Evolutionary conservation across 352 stramenopile species (phyloP), one percentile per base, ranked within the genome.

Genomic region (Hyaloperonospora brassicae): DNA sequence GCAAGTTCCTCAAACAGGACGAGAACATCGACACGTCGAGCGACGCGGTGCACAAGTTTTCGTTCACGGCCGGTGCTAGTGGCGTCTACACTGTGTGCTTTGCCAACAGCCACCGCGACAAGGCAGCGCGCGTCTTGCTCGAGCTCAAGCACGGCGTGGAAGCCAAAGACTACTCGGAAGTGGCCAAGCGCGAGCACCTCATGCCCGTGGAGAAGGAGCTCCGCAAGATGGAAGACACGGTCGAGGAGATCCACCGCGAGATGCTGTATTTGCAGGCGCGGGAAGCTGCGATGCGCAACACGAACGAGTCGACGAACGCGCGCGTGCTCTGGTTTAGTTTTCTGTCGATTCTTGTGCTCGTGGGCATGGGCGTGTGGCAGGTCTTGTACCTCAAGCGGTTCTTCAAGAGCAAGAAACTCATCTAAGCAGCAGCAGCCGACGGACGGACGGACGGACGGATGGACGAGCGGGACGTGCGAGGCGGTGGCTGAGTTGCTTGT

Each of bases 391-490:
- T 95, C 48, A 93, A 94, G 70, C 88, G 89, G 59, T 95, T 95
- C 52, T 95, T 95, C 79, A 95, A 95, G 73, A 89, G 79, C 70
- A 93, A 93, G 66, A 95, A 95, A 66, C 76, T 95, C 57, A 92
- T 95, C 57, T 95, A 89, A 64, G 17, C 17, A 17, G 17, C 17
- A 17, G 17, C 17, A 17, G 17, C 17, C 17, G 17, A 17, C 17
- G 17, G 17, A 17, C 17, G 17, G 17, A 17, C 17, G 17, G 17
- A 17, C 17, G 17, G 17, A 17, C 17, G 17, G 17, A 17, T 17
- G 17, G 17, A 17, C 17, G 17, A 17, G 17, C 17, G 17, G 17
- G 17, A 17, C 17, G 17, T 17, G 17, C 17, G 17, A 17, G 17
- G 17, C 17, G 17, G 17, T 17, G 17, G 17, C 17, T 17, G 17